Evolutionary conservation across 805 yeast species (phyloP).

Genomic region (Cyberlindnera xishuangbannaensis): DNA sequence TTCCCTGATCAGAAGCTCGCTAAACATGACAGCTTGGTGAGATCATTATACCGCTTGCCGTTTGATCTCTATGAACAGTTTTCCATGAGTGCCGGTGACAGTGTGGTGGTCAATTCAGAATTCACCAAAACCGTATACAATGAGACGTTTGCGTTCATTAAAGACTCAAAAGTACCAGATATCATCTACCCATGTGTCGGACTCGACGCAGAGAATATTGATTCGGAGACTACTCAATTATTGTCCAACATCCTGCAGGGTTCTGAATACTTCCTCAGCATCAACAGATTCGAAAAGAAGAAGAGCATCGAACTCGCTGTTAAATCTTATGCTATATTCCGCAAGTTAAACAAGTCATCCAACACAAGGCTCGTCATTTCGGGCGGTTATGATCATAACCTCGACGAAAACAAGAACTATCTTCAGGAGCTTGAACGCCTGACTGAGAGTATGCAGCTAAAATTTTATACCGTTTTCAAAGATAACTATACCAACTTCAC

Average conservation of each 20-base stretch:
- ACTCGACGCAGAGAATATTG: conserved; percentile 28
- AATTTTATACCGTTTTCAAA: conserved; percentile 37
- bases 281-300: conserved; percentile 85
- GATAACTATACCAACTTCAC: conserved; percentile 22
- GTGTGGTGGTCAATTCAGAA: conserved; percentile 78
- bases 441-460: conserved; percentile 40
- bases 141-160: conserved; percentile 47
- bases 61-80: conserved; percentile 82
- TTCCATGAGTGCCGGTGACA: conserved; percentile 71
- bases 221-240: conserved; percentile 11
- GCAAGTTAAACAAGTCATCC: conserved; percentile 27
- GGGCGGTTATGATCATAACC: conserved; percentile 86
- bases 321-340: conserved; percentile 49
- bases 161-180: conserved; percentile 25
- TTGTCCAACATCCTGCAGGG: conserved; percentile 18
- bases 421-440: conserved; percentile 51
- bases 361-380: conserved; percentile 56
- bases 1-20: conserved; percentile 89
- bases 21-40: conserved; percentile 44
- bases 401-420: conserved; percentile 70
- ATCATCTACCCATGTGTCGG: conserved; percentile 64
- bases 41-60: conserved; percentile 67
- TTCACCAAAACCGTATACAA: conserved; percentile 72
- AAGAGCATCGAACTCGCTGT: conserved; percentile 80
- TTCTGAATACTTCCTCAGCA: conserved; percentile 51